Evolutionary conservation across 768 basidiomycete genomes (phyloP), one percentile per base, ranked within the genome.

Genomic region (Pleurotus giganteus): DNA sequence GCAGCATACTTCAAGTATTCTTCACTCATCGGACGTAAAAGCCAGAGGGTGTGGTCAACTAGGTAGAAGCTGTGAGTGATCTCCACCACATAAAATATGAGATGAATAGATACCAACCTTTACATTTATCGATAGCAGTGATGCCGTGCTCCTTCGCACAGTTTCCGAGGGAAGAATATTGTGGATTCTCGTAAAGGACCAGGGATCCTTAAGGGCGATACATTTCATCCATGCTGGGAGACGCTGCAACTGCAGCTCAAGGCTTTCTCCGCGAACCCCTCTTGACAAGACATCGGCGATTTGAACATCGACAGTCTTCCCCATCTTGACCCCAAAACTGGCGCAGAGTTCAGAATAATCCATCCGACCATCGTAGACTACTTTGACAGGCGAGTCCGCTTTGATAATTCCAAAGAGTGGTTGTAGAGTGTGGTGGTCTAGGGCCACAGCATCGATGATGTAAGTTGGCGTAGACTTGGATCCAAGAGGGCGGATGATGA

Each of bases 301-400:
- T 17, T 51, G 49, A 13, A 51, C 24, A 37, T 51, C 49, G 9
- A 51, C 5, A 9, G 34, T 51, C 32, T 36, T 37, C 19, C 49
- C 34, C 31, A 51, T 17, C 23, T 36, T 24, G 9, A 51, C 34
- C 12, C 34, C 34, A 17, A 31, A 51, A 24, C 32, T 51, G 9
- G 29, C 5, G 49, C 26, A 15, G 17, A 51, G 7, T 23, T 51
- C 49, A 23, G 31, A 19, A 24, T 36, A 36, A 24, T 51, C 49
- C 34, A 31, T 34, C 19, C 49, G 49, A 15, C 49, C 49, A n/a
- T 51, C 49, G 34, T 36, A 51, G 34, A 51, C 49, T n/a, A 51
- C 34, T 37, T 51, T 51, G 31, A 51, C 23, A n/a, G 49, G 49
- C 15, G 49, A 23, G 34, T 51, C 49, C 12, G 31, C 32, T 23